Conservation (phyloP, 2,329 filamentous ascomycete species). For the Pseudogymnoascus sp. region DNA sequence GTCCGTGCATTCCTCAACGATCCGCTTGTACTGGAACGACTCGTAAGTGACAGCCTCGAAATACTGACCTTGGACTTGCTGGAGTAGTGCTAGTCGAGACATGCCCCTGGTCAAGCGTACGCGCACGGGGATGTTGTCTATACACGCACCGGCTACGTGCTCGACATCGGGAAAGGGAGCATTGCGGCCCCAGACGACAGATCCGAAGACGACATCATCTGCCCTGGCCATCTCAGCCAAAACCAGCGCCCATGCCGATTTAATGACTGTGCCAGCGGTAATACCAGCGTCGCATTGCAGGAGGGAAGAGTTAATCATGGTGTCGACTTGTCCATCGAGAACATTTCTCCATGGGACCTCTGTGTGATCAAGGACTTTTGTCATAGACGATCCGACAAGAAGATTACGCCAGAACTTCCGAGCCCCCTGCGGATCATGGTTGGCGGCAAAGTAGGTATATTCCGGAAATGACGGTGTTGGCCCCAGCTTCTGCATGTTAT, state of each 20-base stretch:
- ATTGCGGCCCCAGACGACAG: constrained; percentile 38
- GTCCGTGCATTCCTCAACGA: too few relatives aligned
- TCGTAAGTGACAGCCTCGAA: constrained; percentile 38
- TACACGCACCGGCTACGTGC: constrained; percentile 37
- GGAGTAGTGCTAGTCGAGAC: constrained; percentile 37
- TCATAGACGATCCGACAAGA: not conserved
- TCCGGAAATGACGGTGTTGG: not conserved
- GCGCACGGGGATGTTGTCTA: constrained; percentile 36
- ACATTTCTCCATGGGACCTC: not conserved
- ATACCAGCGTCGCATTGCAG: not conserved
- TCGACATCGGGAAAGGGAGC: constrained; percentile 34
- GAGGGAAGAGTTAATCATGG: too few relatives aligned
- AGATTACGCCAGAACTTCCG: not conserved
- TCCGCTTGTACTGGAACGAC: too few relatives aligned
- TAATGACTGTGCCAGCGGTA: not conserved
- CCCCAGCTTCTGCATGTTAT: not conserved
- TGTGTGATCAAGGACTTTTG: not conserved
- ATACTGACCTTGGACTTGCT: constrained; percentile 40
- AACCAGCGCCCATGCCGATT: constrained; percentile 34
- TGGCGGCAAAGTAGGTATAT: not conserved
- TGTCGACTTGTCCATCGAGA: not conserved
- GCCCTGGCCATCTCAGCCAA: constrained; percentile 32
- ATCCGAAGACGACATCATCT: constrained; percentile 36
- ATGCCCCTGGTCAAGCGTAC: constrained; percentile 28
- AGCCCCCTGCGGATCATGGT: not conserved